A percentile compares a stretch with the other conserved stretches of the same genome.
Evolutionary conservation across 345 rosid species (phyloP).

Genomic region (Eucalyptus regnans): DNA sequence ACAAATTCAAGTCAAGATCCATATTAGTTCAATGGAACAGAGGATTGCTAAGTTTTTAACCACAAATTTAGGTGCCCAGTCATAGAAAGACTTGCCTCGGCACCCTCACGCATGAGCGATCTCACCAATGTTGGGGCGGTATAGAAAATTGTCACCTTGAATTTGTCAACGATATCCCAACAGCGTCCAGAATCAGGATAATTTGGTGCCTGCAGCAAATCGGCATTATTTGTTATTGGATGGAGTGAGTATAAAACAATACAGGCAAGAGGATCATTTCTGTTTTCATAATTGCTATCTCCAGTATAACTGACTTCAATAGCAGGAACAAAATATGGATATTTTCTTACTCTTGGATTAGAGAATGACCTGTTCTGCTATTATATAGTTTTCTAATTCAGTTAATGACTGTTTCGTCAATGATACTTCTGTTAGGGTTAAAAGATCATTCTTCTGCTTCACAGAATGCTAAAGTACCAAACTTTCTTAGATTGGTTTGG

Average conservation of each 20-base stretch:
- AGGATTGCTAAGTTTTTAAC: not conserved
- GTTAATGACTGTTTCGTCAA: not conserved
- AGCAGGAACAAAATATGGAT: not conserved
- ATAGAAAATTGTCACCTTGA: conserved; percentile 81
- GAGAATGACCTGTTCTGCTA: not conserved
- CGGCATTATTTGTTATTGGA: not conserved
- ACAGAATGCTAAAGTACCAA: not conserved
- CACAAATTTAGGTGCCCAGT: not conserved
- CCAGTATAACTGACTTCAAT: not conserved
- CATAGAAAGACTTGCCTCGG: conserved; percentile 37
- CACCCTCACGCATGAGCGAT: conserved; percentile 92
- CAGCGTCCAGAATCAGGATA: conserved; percentile 94
- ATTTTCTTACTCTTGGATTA: not conserved
- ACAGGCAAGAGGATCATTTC: not conserved
- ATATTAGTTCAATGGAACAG: not conserved
- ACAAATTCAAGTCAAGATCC: not conserved
- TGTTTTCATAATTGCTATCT: not conserved
- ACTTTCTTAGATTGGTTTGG: not conserved
- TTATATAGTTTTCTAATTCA: not conserved
- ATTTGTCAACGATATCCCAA: conserved; percentile 98
- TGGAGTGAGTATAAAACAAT: not conserved
- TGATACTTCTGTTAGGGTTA: not conserved
- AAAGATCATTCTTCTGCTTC: not conserved
- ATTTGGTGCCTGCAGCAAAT: conserved; percentile 62
- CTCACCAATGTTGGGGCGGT: conserved; percentile 98